Base-by-base conservation (phyloP, 257 asterid species). In the Anisodus acutangulus region DNA sequence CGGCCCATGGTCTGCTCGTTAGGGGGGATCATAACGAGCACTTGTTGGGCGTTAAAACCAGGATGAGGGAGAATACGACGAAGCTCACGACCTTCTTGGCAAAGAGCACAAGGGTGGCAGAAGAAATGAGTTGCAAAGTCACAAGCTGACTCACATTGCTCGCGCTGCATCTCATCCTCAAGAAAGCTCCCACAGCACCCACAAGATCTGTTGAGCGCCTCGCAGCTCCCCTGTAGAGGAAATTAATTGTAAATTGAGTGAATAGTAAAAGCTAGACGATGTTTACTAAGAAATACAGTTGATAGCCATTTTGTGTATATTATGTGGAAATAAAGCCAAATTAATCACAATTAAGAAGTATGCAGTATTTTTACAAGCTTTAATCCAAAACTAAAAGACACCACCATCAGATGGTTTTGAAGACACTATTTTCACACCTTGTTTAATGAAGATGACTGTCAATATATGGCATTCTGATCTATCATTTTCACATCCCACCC, bases 41-140 rank as follows among this genome's bases (percentile, higher is more conserved):
- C 85, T 39, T 93, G 95, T 16, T 86, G 97, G 47, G 95, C 79
- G n/a, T 86, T 90, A 86, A 90, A 87, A 11, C 93, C 98, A 1
- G 99, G 97, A 88, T 93, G 99, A 81, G 94, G 93, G 86, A 97
- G 89, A 91, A 97, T 92, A 12, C 98, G 99, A 19, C 99, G 99
- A 83, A 97, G 89, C 86, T 95, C 98, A 78, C 99, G 98, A 54
- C 95, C 98, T 89, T 97, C 99, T 83, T 93, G 99, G 78, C 99
- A 97, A 84, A 97, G 95, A 53, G 99, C 98, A 57, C 98, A 97
- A 7, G 93, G 86, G 58, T 97, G 99, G 88, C 98, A 93, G 69
- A 93, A 91, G 22, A 92, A 89, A 78, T 95, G 99, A 16, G 98
- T 92, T 12, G 92, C 98, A 49, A 95, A 86, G 87, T 97, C 99